Evolutionary conservation across 163 green algal genomes (phyloP), one percentile per base, ranked within the genome.

Genomic region (Scenedesmus sp.): DNA sequence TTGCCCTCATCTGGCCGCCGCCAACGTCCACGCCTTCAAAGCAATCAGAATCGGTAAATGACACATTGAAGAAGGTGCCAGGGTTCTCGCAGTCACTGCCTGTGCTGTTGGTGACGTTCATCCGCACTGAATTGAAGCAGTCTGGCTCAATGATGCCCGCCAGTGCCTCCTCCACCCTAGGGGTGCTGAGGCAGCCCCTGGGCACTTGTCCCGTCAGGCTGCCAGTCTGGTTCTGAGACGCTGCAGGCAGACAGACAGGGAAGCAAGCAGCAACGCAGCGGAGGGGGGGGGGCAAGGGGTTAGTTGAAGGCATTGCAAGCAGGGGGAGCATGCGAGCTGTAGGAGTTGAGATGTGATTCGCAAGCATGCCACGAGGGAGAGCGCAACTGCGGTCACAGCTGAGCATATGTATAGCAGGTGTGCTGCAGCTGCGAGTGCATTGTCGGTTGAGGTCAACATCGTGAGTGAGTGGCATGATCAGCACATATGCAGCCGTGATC

Each of bases 51-150:
- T 78, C 15, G 20, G 33, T 56, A 44, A 79, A 80, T 7, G 33
- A 80, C 20, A 70, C 65, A 53, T 51, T 44, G 51, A 46, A 88
- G 33, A 43, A 43, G 35, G 72, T 44, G 35, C 53, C 35, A 35
- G 44, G 44, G 5, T 40, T 78, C 22, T 40, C 72, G 83, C 83
- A 88, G 83, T 9, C 59, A 12, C 59, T 37, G 72, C 83, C 83
- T 16, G 46, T 70, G 24, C 7, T 44, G 35, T 80, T 56, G 59
- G 59, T 83, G 76, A 83, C 59, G 83, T 81, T 68, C 37, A 88
- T 81, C 20, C 16, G 56, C 35, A 88, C 51, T 12, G 26, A 33
- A 35, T 61, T 40, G 59, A 88, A 88, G 83, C 83, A 88, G 6
- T 18, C 20, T 18, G 33, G 18, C 12, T 61, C 46, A 46, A 51